These are phyloP conservation scores for Fomitopsis pinicola DNA, from an alignment of 1,284 basidiomycete species.

Conservation along the genomic window DNA sequence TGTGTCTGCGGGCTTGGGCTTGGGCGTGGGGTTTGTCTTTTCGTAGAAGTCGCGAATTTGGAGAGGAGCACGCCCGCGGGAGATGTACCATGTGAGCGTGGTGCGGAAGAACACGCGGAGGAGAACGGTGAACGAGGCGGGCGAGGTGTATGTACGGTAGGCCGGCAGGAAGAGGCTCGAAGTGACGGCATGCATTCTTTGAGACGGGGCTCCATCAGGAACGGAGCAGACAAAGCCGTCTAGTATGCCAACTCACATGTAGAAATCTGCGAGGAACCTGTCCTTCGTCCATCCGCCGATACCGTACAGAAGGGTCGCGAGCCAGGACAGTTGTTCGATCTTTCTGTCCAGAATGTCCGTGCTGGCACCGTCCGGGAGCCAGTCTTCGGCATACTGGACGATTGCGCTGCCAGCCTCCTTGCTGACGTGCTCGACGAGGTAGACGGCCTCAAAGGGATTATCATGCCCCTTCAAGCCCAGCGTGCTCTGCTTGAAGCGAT, in stretches of 20 bases:
- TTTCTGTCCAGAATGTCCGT: slow-evolving; percentile 34
- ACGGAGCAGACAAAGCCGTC: background rate
- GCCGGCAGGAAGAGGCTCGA: slow-evolving; percentile 40
- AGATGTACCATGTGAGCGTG: slow-evolving; percentile 32
- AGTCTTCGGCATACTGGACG: slow-evolving; percentile 41
- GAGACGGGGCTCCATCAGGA: background rate
- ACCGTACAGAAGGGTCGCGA: slow-evolving; percentile 36
- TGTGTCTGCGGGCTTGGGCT: slow-evolving; percentile 27
- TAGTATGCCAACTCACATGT: slow-evolving; percentile 21
- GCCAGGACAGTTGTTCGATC: slow-evolving; percentile 43
- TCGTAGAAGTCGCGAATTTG: slow-evolving; percentile 34
- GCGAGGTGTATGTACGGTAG: slow-evolving; percentile 23
- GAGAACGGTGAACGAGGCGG: slow-evolving; percentile 28
- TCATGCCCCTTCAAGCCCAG: slow-evolving; percentile 36
- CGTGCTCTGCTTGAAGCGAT: slow-evolving; percentile 30
- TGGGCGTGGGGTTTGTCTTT: slow-evolving; percentile 25
- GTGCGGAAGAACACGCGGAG: slow-evolving; percentile 36
- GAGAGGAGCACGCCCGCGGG: slow-evolving; percentile 31
- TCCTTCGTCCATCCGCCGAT: slow-evolving; percentile 33
- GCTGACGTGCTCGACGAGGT: slow-evolving; percentile 26
- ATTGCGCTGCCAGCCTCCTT: slow-evolving; percentile 31
- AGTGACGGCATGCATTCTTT: slow-evolving; percentile 43
- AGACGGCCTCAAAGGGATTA: slow-evolving; percentile 20
- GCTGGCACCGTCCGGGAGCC: slow-evolving; percentile 38
- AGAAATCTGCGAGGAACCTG: slow-evolving; percentile 40